phyloP scores from a whole-genome alignment of 305 asterid species.

The Fraxinus xanthoxyloides region DNA sequence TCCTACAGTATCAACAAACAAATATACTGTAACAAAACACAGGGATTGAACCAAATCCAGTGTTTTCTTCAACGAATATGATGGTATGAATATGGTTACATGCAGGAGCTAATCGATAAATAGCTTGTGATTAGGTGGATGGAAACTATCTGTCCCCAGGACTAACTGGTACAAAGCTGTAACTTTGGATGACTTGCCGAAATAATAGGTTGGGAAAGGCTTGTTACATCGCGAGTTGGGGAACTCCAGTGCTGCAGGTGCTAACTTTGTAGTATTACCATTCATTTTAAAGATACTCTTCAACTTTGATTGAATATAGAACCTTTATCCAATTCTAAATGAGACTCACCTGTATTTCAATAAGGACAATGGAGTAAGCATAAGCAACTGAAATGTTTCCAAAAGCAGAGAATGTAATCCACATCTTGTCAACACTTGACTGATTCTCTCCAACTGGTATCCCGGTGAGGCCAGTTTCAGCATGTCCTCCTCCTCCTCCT shows the following conservation, averaged over 20 bases:
- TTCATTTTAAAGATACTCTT: too few species aligned
- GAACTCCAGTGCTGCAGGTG: too few species aligned
- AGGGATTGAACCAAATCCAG: neutral
- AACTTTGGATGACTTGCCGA: too few species aligned
- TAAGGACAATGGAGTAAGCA: constrained; percentile 48
- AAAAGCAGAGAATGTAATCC: constrained; percentile 53
- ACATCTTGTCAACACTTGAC: constrained; percentile 48
- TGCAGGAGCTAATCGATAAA: too few species aligned
- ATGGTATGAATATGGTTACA: too few species aligned
- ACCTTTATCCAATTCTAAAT: neutral
- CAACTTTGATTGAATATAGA: too few species aligned
- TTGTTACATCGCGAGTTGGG: too few species aligned
- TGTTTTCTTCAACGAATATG: too few species aligned
- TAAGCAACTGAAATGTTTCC: constrained; percentile 73
- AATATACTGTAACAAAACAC: neutral
- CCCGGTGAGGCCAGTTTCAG: constrained; percentile 44
- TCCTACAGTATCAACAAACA: constrained; percentile 36
- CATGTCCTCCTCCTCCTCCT: constrained; percentile 30
- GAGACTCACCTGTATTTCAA: constrained; percentile 58
- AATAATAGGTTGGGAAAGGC: too few species aligned
- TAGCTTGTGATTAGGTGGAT: too few species aligned
- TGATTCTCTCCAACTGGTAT: constrained; percentile 28
- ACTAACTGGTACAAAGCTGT: too few species aligned
- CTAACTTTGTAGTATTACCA: too few species aligned
- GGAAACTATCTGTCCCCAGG: neutral